Evolutionary conservation across 1,284 basidiomycete species (phyloP).

Genomic region (Apiotrichum veenhuisii): DNA sequence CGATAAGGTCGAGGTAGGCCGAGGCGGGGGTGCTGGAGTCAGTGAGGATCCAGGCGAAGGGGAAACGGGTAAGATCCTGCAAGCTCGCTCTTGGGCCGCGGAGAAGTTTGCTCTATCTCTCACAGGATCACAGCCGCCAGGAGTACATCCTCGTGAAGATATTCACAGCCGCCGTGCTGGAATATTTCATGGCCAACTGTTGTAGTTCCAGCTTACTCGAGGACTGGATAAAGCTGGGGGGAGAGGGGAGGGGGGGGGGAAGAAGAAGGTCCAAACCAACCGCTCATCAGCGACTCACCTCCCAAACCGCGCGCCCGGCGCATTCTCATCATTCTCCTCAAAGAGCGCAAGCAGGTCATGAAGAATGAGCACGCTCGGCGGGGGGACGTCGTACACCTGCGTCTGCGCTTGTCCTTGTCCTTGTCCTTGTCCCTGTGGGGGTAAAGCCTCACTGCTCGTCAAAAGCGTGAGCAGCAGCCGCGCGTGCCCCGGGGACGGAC

Average conservation of each 20-base stretch:
- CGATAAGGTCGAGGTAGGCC: constrained; percentile 34
- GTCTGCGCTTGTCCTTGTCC: not conserved
- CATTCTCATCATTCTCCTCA: constrained; percentile 33
- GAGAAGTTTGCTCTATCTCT: too few species aligned
- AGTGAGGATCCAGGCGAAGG: not conserved
- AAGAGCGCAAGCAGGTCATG: constrained; percentile 33
- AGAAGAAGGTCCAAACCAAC: not conserved
- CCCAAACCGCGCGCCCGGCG: constrained; percentile 9
- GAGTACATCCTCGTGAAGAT: too few species aligned
- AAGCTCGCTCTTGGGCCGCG: too few species aligned
- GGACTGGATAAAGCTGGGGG: too few species aligned
- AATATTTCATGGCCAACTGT: too few species aligned
- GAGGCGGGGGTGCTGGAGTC: constrained; percentile 27
- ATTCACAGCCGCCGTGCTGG: too few species aligned
- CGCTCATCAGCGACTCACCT: constrained; percentile 13
- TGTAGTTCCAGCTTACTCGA: too few species aligned
- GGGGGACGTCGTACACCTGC: constrained; percentile 1
- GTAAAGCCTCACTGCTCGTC: too few species aligned
- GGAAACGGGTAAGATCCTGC: too few species aligned
- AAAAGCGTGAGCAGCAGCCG: not conserved
- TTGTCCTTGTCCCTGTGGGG: too few species aligned
- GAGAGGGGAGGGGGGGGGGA: too few species aligned
- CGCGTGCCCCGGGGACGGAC: not conserved
- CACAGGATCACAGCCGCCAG: too few species aligned
- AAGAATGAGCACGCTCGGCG: constrained; percentile 28